These are phyloP conservation scores for Aspergillus sp. DNA, from an alignment of 2,329 filamentous ascomycete species.

Conservation along the genomic window DNA sequence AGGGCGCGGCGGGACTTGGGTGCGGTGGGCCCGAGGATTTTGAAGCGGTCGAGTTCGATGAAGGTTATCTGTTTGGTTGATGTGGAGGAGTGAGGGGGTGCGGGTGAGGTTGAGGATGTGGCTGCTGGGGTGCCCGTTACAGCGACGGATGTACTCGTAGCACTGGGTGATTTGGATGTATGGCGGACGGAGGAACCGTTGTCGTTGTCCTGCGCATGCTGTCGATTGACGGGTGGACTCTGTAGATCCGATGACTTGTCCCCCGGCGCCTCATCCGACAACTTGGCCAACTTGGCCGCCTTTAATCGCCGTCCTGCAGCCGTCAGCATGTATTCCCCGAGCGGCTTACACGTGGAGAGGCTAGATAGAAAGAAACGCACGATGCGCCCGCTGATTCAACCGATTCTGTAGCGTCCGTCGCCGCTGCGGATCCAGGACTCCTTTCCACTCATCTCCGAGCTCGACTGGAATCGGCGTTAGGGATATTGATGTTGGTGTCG, in stretches of 20 bases:
- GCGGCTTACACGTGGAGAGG: background rate
- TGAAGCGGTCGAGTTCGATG: background rate
- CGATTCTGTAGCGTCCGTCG: constrained; percentile 27
- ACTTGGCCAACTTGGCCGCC: background rate
- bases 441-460: constrained; percentile 5
- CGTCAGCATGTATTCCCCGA: background rate
- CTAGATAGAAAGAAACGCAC: constrained; percentile 16
- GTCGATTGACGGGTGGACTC: no score
- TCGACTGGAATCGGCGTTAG: background rate
- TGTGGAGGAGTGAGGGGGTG: no score
- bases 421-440: constrained; percentile 19
- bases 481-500: background rate
- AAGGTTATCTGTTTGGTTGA: background rate
- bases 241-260: background rate
- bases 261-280: background rate
- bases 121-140: no score
- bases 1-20: background rate
- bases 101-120: no score
- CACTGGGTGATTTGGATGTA: no score
- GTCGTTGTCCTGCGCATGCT: no score
- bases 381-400: constrained; percentile 26
- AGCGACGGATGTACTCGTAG: no score
- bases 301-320: constrained; percentile 1
- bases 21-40: background rate
- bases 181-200: no score